Conservation (phyloP, 2,329 filamentous ascomycete genomes). For the Periconia digitata region DNA sequence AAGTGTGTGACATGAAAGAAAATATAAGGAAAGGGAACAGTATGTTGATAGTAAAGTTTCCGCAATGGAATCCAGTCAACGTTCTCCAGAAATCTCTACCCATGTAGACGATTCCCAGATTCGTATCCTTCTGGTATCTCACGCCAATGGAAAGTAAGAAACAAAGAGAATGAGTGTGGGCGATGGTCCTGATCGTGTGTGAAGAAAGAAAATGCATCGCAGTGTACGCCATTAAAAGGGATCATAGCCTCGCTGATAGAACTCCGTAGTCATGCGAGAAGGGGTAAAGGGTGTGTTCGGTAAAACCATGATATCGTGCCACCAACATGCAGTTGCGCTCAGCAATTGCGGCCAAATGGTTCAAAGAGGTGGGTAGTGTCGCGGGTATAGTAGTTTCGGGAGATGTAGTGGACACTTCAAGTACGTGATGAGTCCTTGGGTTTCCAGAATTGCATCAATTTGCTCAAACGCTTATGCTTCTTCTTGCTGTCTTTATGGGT, state of each 20-base stretch:
- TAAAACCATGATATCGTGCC: conserved; percentile 40
- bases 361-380: conserved; percentile 19
- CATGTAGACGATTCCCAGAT: conserved; percentile 22
- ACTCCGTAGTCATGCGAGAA: conserved; percentile 42
- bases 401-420: conserved; percentile 10
- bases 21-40: neutral
- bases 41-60: neutral
- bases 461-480: conserved; percentile 70
- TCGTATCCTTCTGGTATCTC: conserved; percentile 27
- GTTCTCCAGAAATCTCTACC: conserved; percentile 24
- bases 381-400: conserved; percentile 7
- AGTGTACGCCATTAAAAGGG: conserved; percentile 41
- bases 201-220: conserved; percentile 29
- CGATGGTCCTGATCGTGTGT: conserved; percentile 35
- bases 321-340: conserved; percentile 25
- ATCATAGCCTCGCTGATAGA: conserved; percentile 40
- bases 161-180: conserved; percentile 31
- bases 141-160: conserved; percentile 11
- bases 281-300: conserved; percentile 20
- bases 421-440: conserved; percentile 34
- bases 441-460: conserved; percentile 80
- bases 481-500: conserved; percentile 66
- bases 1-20: conserved; percentile 1
- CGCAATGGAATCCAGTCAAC: conserved; percentile 28
- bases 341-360: conserved; percentile 21